Base-by-base conservation (phyloP, 129 eudicot species). In the Ambrosia artemisiifolia region DNA sequence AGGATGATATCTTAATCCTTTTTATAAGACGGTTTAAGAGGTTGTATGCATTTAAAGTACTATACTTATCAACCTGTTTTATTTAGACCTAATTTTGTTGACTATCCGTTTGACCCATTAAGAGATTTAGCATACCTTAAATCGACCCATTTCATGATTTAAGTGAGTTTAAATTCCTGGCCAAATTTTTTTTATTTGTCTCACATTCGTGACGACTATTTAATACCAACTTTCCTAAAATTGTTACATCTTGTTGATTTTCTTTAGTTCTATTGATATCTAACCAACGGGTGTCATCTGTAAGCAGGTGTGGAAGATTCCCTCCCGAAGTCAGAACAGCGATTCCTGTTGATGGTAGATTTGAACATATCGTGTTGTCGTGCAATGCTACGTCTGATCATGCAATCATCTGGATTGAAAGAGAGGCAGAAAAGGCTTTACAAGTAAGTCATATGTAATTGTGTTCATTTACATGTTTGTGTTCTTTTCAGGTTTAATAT, bases 301-400 rank as follows among this genome's bases (percentile, higher is more conserved):
- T 49, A 48, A 67, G 60, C 86, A 91, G 97, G 76, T 91, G 96
- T 64, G 91, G 88, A 34, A 88, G 93, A 73, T 86, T 56, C 74
- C 96, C 96, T 75, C 96, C 97, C 6, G 90, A 88, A 65, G 97
- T 91, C 13, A 82, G 91, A 67, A 91, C 97, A 33, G 93, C 91
- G 38, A 91, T 91, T 43, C 96, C 97, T n/a, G 97, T 91, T 17
- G 97, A 91, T 66, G 96, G 90, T 75, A 86, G 97, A 86, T 91
- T 91, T 44, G 97, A 91, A 72, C 96, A 91, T 62, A 91, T 86
- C 14, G 80, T 83, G 49, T 43, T 86, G 33, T 86, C 91, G 1
- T 80, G 88, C 80, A 80, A 75, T 70, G 81, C 84, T 55, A 78
- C 84, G 35, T 74, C 86, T 42, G 91, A 86, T 71, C 91, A 86